Evolutionary conservation across 2,329 filamentous ascomycete species (phyloP).

Genomic region (Sporothrix pseudoabietina): DNA sequence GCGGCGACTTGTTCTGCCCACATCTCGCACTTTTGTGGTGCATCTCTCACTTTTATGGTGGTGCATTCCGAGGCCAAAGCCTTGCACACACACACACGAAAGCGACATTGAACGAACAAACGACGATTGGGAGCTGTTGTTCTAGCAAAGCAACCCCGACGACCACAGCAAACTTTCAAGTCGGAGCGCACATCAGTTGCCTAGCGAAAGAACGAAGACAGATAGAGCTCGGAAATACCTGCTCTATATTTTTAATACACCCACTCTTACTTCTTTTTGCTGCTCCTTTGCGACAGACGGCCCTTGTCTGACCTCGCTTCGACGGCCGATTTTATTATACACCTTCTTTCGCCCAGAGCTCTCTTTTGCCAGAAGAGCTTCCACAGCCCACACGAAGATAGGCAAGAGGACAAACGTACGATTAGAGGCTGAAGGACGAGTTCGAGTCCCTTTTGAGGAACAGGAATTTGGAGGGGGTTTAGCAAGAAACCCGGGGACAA

Average conservation of each 20-base stretch:
- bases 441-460: neutral
- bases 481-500: neutral
- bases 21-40: too few relatives aligned
- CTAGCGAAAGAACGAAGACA: neutral
- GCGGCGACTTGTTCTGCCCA: neutral
- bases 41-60: too few relatives aligned
- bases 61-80: too few relatives aligned
- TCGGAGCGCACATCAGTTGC: neutral
- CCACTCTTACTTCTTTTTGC: neutral
- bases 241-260: neutral
- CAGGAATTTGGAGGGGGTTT: neutral
- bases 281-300: neutral
- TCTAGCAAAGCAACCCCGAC: too few relatives aligned
- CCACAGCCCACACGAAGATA: neutral
- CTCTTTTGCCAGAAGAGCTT: neutral
- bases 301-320: neutral
- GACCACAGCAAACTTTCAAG: neutral
- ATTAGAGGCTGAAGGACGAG: neutral
- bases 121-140: neutral
- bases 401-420: neutral
- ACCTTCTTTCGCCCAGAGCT: neutral
- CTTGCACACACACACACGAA: neutral
- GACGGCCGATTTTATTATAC: neutral
- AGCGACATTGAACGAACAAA: neutral
- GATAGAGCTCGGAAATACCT: neutral